Evolutionary conservation across 2,329 filamentous ascomycete genomes (phyloP).

Genomic region (Colletotrichum sp.): DNA sequence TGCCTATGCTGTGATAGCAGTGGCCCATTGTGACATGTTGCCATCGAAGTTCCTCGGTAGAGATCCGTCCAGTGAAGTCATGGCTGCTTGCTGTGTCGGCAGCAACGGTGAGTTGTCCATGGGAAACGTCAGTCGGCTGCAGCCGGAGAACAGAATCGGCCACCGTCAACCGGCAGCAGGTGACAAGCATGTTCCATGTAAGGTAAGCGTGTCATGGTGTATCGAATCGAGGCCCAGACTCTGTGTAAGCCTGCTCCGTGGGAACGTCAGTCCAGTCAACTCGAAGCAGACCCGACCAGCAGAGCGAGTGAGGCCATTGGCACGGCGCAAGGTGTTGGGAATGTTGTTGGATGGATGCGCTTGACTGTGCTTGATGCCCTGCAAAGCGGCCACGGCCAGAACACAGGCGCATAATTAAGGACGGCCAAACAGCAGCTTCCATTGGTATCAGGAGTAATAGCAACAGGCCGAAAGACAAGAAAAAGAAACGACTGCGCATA

Average conservation of each 20-base stretch:
- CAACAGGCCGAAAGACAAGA: neutral
- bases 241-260: slow-evolving; percentile 2
- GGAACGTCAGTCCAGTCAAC: neutral
- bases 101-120: neutral
- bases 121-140: neutral
- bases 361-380: neutral
- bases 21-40: neutral
- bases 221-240: neutral
- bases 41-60: neutral
- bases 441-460: neutral
- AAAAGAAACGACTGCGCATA: neutral
- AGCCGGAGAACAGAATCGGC: slow-evolving; percentile 1
- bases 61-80: neutral
- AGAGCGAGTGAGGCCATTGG: neutral
- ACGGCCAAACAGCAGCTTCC: neutral
- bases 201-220: neutral
- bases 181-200: neutral
- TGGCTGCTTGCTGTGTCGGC: neutral
- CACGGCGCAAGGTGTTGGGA: neutral
- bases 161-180: neutral
- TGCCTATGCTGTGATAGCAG: neutral
- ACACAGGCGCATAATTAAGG: neutral
- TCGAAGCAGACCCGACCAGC: neutral
- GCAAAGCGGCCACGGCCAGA: neutral
- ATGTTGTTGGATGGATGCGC: neutral